Percentiles rank a stretch among this genome's conserved stretches.
Evolutionary conservation across 306 rosid genomes (phyloP).

Genomic region (Macrotyloma uniflorum): DNA sequence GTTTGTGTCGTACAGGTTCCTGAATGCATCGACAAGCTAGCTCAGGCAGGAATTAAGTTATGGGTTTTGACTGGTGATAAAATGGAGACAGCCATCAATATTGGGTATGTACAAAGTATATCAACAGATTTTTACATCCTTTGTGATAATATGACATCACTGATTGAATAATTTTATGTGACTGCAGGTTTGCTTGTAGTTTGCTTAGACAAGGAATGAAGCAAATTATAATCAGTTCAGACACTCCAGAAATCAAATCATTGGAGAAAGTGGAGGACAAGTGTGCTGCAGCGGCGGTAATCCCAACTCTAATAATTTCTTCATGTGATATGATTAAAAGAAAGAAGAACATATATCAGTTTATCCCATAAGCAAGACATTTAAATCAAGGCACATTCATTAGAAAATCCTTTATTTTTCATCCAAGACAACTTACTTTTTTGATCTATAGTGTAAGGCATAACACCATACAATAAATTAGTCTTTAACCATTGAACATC

Average conservation of each 20-base stretch:
- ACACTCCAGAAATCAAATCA: conserved; percentile 38
- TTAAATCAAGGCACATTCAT: background rate
- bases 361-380: background rate
- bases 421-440: background rate
- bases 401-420: background rate
- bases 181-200: conserved; percentile 42
- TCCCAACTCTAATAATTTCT: background rate
- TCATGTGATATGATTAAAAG: background rate
- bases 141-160: conserved; percentile 8
- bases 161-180: background rate
- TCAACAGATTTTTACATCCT: background rate
- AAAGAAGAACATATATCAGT: background rate
- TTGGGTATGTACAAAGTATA: conserved; percentile 34
- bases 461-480: background rate
- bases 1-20: conserved; percentile 36
- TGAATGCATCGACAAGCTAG: conserved; percentile 48
- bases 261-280: conserved; percentile 41
- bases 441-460: background rate
- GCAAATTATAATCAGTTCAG: conserved; percentile 40
- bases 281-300: conserved; percentile 31
- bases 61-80: conserved; percentile 51
- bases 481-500: background rate
- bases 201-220: conserved; percentile 48
- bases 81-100: conserved; percentile 48
- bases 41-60: conserved; percentile 46